Evolutionary conservation across 768 basidiomycete species (phyloP), one percentile per base, ranked within the genome.

Genomic region (Agrocybe pediades): DNA sequence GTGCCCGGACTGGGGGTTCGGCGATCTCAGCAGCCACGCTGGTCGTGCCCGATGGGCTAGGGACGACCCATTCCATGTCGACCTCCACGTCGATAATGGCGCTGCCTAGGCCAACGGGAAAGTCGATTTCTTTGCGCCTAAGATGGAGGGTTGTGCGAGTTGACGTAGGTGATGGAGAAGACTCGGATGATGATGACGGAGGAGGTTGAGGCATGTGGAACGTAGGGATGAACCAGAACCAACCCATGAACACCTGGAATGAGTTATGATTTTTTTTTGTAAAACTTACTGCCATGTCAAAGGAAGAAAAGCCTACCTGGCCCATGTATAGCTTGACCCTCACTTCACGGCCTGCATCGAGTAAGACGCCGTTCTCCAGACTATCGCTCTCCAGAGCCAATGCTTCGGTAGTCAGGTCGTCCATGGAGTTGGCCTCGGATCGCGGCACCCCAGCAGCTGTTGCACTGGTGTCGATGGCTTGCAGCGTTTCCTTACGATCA

Each of bases 151-250:
- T 75, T 1, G 71, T 65, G 46, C 71, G 61, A 24, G 63, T 55
- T 15, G 68, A 53, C 1, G 33, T 27, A 1, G 49, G 46, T 41
- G 54, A 49, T 19, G 47, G 57, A 20, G 39, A 24, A 30, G 59
- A 42, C 20, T 33, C 57, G 25, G 7, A 19, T 21, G 6, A 65
- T n/a, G 64, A 56, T 7, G 62, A 39, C 2, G 70, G 64, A 3
- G 76, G 73, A 30, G 79, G 74, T 41, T 81, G 77, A 1, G 81
- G 74, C 74, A 92, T 82, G 64, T 94, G 90, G 72, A 94, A 94
- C 0, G 84, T 76, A 0, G 92, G 92, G 54, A 95, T 83, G 64
- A 94, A 78, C 92, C 92, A 94, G 46, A 86, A 65, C 92, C 92
- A 95, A 26, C 88, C 86, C 67, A 95, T 83, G 61, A 87, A 84